A percentile compares a stretch with the other conserved stretches of the same genome.
Evolutionary conservation across 169 alveolate genomes (phyloP).

Genomic region (Amoebophrya sp.): DNA sequence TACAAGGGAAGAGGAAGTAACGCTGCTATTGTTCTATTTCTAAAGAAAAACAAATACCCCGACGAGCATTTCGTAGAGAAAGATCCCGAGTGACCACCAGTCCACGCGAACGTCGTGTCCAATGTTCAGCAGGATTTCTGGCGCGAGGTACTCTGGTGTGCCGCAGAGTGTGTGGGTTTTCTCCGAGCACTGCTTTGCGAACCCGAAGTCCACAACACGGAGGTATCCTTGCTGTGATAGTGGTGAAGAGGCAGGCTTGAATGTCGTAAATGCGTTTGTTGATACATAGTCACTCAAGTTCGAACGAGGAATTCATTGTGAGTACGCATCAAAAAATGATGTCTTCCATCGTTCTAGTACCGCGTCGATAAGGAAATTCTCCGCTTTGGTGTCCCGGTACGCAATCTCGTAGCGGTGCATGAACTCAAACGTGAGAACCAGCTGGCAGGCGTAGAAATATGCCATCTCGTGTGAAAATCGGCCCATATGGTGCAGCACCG

Average conservation of each 20-base stretch:
- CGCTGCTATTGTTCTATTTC: too few species aligned
- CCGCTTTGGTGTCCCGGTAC: constrained; percentile 84
- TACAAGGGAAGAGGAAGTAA: too few species aligned
- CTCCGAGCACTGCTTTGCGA: constrained; percentile 86
- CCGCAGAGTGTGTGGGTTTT: constrained; percentile 94
- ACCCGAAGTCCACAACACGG: constrained; percentile 92
- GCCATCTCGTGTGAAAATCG: constrained; percentile 82
- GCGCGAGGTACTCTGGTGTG: constrained; percentile 94
- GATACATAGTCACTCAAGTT: too few species aligned
- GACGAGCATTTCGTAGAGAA: constrained; percentile 88
- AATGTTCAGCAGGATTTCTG: constrained; percentile 83
- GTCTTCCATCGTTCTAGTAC: too few species aligned
- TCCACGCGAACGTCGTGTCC: constrained; percentile 91
- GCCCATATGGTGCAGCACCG: constrained; percentile 77
- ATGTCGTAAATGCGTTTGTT: too few species aligned
- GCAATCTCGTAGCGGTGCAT: constrained; percentile 76
- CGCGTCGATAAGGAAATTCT: constrained; percentile 80
- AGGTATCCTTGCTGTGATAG: constrained; percentile 87
- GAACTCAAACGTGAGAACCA: constrained; percentile 85
- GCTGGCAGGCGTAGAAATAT: constrained; percentile 87
- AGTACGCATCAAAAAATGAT: too few species aligned
- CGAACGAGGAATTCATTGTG: too few species aligned
- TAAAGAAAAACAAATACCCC: constrained; percentile 82
- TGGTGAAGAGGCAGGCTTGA: too few species aligned
- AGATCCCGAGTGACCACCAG: constrained; percentile 93